Evolutionary conservation across 2,329 filamentous ascomycete species (phyloP), one percentile per base, ranked within the genome.

Genomic region (Fonsecaea nubica): DNA sequence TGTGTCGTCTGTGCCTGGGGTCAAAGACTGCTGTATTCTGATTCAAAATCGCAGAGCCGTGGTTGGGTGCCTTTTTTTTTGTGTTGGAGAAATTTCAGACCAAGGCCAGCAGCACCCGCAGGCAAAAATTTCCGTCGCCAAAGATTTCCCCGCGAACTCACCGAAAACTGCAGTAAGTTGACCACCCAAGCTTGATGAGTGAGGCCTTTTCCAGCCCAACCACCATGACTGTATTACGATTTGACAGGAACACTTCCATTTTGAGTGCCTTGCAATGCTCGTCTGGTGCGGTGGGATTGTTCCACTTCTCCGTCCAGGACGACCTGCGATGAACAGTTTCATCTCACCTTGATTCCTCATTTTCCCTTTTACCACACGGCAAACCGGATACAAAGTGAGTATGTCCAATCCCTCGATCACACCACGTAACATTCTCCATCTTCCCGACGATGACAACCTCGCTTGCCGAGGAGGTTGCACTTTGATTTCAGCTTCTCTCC

Each of bases 401-500:
- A 54, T 66, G 63, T 65, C 63, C 60, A 64, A 64, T 54, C 50
- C 38, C 59, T 65, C 33, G 66, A 66, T 68, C 66, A 69, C 56
- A 66, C 69, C 65, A 64, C 64, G 55, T 62, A 64, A 32, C 57
- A 55, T 62, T 63, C 64, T 69, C 68, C 68, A 59, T 68, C 68
- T 72, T 74, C 79, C 77, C 78, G 72, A 73, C 82, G 81, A 83
- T 83, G 81, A 83, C 77, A 75, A 73, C 70, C 74, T 78, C 75
- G 74, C 71, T 72, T 76, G 78, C 80, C 79, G 77, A 83, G 81
- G 77, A 78, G 79, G 72, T 76, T 76, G 78, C 80, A 81, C 77
- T 80, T 83, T 80, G 82, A 82, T 84, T 84, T 81, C 80, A 78
- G 80, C 80, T 75, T 77, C 76, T 53, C 78, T 79, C 79, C 81